These are phyloP conservation scores for Cucurbita maxima DNA, from an alignment of 306 rosid genomes.

Conservation along the genomic window DNA sequence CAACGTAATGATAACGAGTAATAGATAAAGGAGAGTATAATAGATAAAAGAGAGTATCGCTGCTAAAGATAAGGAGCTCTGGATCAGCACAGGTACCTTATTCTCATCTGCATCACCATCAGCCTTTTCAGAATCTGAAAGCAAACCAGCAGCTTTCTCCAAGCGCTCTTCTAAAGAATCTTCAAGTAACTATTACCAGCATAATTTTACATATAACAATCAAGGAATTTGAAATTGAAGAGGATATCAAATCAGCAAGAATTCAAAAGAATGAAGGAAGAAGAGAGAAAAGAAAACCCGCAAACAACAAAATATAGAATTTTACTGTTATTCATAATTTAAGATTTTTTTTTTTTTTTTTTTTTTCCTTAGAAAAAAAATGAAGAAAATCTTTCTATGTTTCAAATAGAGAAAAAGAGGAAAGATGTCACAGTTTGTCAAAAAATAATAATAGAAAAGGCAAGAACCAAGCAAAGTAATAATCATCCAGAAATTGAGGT, in stretches of 20 bases:
- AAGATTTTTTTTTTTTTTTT: background rate
- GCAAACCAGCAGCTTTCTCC: conserved; percentile 63
- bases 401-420: background rate
- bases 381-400: background rate
- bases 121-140: conserved; percentile 74
- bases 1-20: background rate
- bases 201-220: background rate
- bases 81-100: conserved; percentile 38
- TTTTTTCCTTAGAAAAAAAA: background rate
- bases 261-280: background rate
- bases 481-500: conserved; percentile 29
- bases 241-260: background rate
- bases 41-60: background rate
- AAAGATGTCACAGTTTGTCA: background rate
- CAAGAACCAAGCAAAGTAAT: background rate
- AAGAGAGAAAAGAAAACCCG: background rate
- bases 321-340: background rate
- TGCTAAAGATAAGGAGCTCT: background rate
- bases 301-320: background rate
- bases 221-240: background rate
- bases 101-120: conserved; percentile 72
- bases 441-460: background rate
- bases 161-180: conserved; percentile 77
- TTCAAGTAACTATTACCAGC: conserved; percentile 57
- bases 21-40: background rate